Base-by-base conservation (phyloP, 495 filamentous ascomycete genomes). In the Evernia prunastri region DNA sequence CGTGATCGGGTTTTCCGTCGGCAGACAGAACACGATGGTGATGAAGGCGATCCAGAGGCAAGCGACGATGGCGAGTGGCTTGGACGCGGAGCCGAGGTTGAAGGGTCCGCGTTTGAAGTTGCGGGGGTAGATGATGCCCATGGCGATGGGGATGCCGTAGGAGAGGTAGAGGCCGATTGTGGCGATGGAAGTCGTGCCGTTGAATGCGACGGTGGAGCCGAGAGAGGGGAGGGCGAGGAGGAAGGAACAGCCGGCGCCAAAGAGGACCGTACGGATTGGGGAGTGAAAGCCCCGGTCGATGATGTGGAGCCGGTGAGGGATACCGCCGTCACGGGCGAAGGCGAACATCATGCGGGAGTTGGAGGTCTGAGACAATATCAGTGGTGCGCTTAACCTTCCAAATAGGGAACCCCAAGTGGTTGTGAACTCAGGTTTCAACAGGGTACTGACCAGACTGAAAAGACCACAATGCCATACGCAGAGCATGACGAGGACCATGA, bases 291-390 rank as follows among this genome's bases (percentile, higher is more conserved):
- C 70, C 5, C 47, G 63, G 51, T 71, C 67, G 29, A 78, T 71
- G 6, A 71, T 64, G 64, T 75, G 69, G 6, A 78, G 75, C 13
- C 70, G 71, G 13, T 63, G 68, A 2, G 72, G 76, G 20, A 74
- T 64, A 56, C 80, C 82, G 8, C 79, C 76, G 63, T 85, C 82
- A 6, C 82, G 76, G 6, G 80, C 74, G 67, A 86, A 86, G 8
- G 81, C 81, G 64, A 86, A 86, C 82, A 86, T 86, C 83, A 86
- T 86, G 29, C 83, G 73, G 59, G 77, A 81, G 67, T 86, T 86
- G 49, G 74, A 78, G 0, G 82, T 85, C 77, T 84, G 54, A n/a
- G 70, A 76, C 0, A 4, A 40, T n/a, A 45, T 66, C 18, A 63
- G 60, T 23, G n/a, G 5, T 1, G 25, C 39, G 25, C 31, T 17